phyloP scores from a whole-genome alignment of 2,329 filamentous ascomycete species.

The Aureobasidium sp. region DNA sequence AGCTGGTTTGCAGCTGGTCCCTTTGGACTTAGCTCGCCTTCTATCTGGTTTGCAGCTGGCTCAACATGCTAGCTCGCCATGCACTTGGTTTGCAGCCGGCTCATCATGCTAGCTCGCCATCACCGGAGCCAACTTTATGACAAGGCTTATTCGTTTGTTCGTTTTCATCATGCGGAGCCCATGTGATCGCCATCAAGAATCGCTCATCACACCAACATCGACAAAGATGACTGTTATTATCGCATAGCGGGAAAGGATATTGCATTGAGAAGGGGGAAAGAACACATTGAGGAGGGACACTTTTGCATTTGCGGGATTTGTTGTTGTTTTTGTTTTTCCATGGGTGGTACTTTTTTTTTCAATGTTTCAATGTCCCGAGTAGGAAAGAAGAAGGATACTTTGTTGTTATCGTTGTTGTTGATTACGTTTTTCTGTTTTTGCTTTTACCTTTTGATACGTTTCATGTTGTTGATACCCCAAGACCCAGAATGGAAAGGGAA shows the following conservation, averaged over 20 bases:
- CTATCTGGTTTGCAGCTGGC: constrained; percentile 3
- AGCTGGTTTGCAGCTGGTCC: constrained; percentile 12
- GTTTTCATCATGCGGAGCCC: background rate
- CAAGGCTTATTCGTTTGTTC: background rate
- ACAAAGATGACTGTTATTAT: too few relatives aligned
- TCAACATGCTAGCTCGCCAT: background rate
- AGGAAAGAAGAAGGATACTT: background rate
- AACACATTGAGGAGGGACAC: background rate
- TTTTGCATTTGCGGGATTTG: too few relatives aligned
- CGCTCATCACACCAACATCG: background rate
- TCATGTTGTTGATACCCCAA: constrained; percentile 6
- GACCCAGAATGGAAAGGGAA: background rate
- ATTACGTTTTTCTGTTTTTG: background rate
- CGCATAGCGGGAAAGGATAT: too few relatives aligned
- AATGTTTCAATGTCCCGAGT: too few relatives aligned
- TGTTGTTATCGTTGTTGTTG: too few relatives aligned
- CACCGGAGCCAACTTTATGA: background rate
- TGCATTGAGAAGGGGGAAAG: background rate
- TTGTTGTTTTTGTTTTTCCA: too few relatives aligned
- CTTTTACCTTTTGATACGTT: background rate
- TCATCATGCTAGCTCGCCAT: background rate
- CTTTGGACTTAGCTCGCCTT: constrained; percentile 1
- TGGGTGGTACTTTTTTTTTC: too few relatives aligned
- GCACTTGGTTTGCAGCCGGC: background rate
- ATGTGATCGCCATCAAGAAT: background rate